Evolutionary conservation across 2,329 filamentous ascomycete genomes (phyloP), one percentile per base, ranked within the genome.

Genomic region (Cladosporium colombiae): DNA sequence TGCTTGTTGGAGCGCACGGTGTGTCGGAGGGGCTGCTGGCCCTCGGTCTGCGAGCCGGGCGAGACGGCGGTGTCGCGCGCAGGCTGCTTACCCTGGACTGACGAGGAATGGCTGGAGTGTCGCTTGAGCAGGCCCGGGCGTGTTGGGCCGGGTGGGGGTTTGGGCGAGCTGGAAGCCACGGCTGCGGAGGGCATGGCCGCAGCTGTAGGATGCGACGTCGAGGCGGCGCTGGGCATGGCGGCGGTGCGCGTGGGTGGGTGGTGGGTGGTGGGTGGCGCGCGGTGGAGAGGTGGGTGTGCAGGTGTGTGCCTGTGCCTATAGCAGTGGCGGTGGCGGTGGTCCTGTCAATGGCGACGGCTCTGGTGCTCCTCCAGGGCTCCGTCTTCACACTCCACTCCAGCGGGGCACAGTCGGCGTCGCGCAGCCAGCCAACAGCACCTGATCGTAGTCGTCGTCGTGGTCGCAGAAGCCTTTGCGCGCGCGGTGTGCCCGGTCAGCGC

Each of bases 81-180:
- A 21, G 23, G 50, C 13, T 67, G 64, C 25, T 56, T 56, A 6
- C 66, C 60, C 33, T 35, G 60, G 60, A 64, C 64, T 29, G 68
- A 62, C 50, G 74, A 73, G 16, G 70, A 71, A 46, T 72, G 71
- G 64, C 73, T 75, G 65, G 70, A 74, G 67, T 75, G 71, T 52
- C 73, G 68, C 65, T 73, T 72, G 66, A 72, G 70, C 31, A 72
- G 60, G n/a, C 70, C 62, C 27, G 74, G 73, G 27, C 73, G 72
- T 46, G 64, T 52, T 37, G 65, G 65, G 46, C 61, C 62, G n/a
- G 46, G 35, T 60, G 35, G 58, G 37, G 62, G 55, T 21, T 56
- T 66, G 40, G 67, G 66, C 53, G 67, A 55, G 25, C 55, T 44
- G n/a, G 61, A 52, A 8, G 65, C 61, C 40, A 56, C 56, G 18